Evolutionary conservation across 2,329 filamentous ascomycete species (phyloP).

Genomic region (Acephala macrosclerotiorum): DNA sequence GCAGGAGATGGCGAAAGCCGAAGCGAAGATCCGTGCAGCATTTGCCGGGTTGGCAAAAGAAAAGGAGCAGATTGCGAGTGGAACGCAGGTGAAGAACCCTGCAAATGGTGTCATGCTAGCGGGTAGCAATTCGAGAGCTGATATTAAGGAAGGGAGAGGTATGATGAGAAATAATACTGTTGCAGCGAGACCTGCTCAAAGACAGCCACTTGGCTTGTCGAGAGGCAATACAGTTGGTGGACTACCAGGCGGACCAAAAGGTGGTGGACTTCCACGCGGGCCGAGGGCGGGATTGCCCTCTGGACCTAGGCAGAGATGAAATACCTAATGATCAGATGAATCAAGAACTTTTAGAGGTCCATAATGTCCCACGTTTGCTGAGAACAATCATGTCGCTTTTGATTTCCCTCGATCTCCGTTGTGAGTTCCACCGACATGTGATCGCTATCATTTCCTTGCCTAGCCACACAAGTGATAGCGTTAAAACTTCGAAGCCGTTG

Average conservation of each 20-base stretch:
- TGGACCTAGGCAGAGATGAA: slow-evolving; percentile 13
- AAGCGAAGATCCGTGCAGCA: slow-evolving; percentile 27
- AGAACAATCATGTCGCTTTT: too few species aligned
- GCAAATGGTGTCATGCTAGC: neutral
- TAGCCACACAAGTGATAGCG: too few species aligned
- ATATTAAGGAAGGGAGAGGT: neutral
- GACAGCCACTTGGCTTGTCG: neutral
- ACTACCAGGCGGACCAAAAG: slow-evolving; percentile 20
- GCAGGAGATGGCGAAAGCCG: slow-evolving; percentile 28
- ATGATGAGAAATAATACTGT: slow-evolving; percentile 11
- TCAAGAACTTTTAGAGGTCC: neutral
- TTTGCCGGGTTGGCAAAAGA: slow-evolving; percentile 29
- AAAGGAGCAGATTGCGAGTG: slow-evolving; percentile 10
- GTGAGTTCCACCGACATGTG: too few species aligned
- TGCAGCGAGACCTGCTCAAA: neutral
- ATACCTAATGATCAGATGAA: neutral
- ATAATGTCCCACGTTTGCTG: neutral
- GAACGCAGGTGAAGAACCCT: slow-evolving; percentile 3
- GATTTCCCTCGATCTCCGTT: too few species aligned
- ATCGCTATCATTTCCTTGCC: too few species aligned
- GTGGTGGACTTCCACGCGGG: slow-evolving; percentile 18
- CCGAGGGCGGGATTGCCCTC: slow-evolving; percentile 16
- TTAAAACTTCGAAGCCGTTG: too few species aligned
- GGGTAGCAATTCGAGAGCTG: neutral
- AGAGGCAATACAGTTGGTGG: slow-evolving; percentile 10